A percentile compares a stretch with the other conserved stretches of the same genome.
phyloP scores from a whole-genome alignment of 257 asterid species.

The Petunia secreta region DNA sequence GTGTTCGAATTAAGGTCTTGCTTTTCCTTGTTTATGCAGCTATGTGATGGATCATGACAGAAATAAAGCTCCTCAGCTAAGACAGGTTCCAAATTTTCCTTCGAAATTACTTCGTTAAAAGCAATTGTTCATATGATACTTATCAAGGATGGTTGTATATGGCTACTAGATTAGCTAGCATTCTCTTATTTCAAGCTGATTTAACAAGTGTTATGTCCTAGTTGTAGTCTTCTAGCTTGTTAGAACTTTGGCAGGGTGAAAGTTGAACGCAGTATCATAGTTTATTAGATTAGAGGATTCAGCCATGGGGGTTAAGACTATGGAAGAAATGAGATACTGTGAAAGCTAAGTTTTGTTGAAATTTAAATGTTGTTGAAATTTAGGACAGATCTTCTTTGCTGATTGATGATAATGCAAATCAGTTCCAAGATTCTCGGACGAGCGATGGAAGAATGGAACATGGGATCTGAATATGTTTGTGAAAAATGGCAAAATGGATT shows the following conservation, averaged over 20 bases:
- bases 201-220: background rate
- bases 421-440: no score
- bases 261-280: background rate
- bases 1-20: conserved; percentile 1
- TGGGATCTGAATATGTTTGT: conserved; percentile 77
- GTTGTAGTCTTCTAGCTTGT: background rate
- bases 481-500: conserved; percentile 61
- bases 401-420: no score
- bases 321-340: background rate
- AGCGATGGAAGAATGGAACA: conserved; percentile 63
- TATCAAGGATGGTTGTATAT: background rate
- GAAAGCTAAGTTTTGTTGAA: background rate
- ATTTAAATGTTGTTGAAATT: no score
- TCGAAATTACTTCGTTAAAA: conserved; percentile 8
- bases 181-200: background rate
- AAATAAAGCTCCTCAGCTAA: conserved; percentile 76
- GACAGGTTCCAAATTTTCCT: conserved; percentile 64
- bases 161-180: background rate
- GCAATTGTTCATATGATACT: background rate
- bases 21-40: conserved; percentile 47
- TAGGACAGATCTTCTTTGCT: no score
- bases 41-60: conserved; percentile 92
- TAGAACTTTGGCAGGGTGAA: background rate
- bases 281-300: background rate
- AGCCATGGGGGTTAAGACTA: background rate